These are phyloP conservation scores for Saturnispora saitoi DNA, from an alignment of 805 yeast genomes.

Conservation along the genomic window DNA sequence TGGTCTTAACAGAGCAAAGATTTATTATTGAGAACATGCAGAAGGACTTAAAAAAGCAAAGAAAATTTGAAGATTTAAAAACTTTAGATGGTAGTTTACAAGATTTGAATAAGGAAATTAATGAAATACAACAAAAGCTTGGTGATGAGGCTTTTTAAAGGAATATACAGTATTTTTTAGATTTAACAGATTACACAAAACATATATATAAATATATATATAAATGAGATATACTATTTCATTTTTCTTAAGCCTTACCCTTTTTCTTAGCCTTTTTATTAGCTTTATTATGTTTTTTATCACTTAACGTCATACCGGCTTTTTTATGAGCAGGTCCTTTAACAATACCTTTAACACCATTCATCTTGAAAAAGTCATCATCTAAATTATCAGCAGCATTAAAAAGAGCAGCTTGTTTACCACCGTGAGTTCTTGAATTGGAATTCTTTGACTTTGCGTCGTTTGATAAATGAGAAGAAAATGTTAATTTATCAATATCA, in stretches of 20 bases:
- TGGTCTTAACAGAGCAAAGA: conserved; percentile 81
- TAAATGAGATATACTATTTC: background rate
- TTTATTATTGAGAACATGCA: conserved; percentile 63
- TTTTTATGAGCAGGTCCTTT: conserved; percentile 66
- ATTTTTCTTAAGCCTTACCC: conserved; percentile 3
- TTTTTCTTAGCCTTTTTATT: conserved; percentile 21
- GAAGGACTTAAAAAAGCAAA: conserved; percentile 47
- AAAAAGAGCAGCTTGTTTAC: conserved; percentile 70
- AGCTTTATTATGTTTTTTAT: conserved; percentile 66
- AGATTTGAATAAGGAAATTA: conserved; percentile 47
- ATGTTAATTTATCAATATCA: conserved; percentile 66
- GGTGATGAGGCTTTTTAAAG: conserved; percentile 42
- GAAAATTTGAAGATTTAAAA: conserved; percentile 70
- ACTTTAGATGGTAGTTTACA: conserved; percentile 48
- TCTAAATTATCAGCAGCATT: conserved; percentile 81
- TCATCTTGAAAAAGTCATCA: conserved; percentile 73
- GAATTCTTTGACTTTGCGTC: conserved; percentile 36
- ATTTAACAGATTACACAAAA: conserved; percentile 2
- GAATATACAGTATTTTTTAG: background rate
- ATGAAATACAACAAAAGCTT: conserved; percentile 36
- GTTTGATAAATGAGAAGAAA: conserved; percentile 65
- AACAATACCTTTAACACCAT: conserved; percentile 51
- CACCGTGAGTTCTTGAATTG: conserved; percentile 54
- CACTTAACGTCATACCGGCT: conserved; percentile 46
- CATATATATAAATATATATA: background rate